phyloP scores from a whole-genome alignment of 2,329 filamentous ascomycete genomes.

The Dryadomyces quercivorus region DNA sequence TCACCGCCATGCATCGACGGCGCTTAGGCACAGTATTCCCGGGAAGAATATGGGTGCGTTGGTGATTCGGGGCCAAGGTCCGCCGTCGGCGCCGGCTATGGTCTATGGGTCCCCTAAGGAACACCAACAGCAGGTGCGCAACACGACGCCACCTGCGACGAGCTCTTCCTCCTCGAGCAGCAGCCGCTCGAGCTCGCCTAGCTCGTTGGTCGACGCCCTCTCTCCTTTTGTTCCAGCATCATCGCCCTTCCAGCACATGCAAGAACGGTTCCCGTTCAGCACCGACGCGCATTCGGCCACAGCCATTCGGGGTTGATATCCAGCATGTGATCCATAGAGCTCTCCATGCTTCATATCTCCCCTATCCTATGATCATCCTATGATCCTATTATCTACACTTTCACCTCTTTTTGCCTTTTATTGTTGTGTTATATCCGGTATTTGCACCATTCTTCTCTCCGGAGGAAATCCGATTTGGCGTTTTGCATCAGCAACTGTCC shows the following conservation, averaged over 20 bases:
- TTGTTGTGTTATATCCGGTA: background rate
- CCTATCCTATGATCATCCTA: background rate
- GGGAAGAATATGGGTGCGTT: slow-evolving; percentile 14
- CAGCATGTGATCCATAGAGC: background rate
- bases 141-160: slow-evolving; percentile 14
- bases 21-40: slow-evolving; percentile 29
- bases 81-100: background rate
- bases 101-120: background rate
- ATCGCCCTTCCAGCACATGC: slow-evolving; percentile 27
- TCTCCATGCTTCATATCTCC: background rate
- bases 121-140: slow-evolving; percentile 9
- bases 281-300: slow-evolving; percentile 36
- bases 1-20: slow-evolving; percentile 21
- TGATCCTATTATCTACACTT: background rate
- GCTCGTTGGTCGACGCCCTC: background rate
- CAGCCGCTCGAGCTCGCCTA: slow-evolving; percentile 20
- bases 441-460: background rate
- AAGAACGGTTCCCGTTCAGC: slow-evolving; percentile 36
- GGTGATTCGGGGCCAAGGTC: background rate
- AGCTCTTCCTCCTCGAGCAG: slow-evolving; percentile 15
- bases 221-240: slow-evolving; percentile 22
- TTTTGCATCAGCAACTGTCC: background rate
- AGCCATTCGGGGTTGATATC: slow-evolving; percentile 27
- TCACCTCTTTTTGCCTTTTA: background rate
- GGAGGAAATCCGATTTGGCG: background rate